A percentile compares a stretch with the other conserved stretches of the same genome.
Conservation (phyloP, 2,329 filamentous ascomycete genomes). For the Arthrobotrys conoides region DNA sequence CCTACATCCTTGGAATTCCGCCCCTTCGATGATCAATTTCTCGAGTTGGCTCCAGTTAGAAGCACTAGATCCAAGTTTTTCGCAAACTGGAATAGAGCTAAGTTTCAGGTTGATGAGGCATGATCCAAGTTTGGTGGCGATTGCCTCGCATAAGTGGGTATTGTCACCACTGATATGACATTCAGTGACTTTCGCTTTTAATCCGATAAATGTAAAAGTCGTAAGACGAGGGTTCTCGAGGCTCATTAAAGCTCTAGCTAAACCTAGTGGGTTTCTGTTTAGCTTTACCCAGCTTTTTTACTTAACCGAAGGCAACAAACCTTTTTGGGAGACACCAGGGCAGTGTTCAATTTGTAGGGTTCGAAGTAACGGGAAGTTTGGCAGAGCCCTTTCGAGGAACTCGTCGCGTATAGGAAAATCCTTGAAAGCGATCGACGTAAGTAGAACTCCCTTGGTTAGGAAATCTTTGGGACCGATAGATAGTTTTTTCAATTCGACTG, state of each 20-base stretch:
- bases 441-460: neutral
- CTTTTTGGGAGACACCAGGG: slow-evolving; percentile 33
- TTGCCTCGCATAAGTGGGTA: slow-evolving; percentile 32
- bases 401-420: slow-evolving; percentile 34
- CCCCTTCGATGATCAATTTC: slow-evolving; percentile 10
- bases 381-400: slow-evolving; percentile 15
- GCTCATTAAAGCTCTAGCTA: slow-evolving; percentile 19
- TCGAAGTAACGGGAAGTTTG: slow-evolving; percentile 17
- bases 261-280: slow-evolving; percentile 6
- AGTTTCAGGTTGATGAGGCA: slow-evolving; percentile 26
- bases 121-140: slow-evolving; percentile 31
- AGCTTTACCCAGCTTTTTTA: neutral
- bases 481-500: slow-evolving; percentile 16
- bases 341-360: slow-evolving; percentile 38
- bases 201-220: slow-evolving; percentile 17
- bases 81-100: slow-evolving; percentile 24
- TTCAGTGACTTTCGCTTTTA: neutral
- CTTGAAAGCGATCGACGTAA: slow-evolving; percentile 38
- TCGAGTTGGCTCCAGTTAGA: slow-evolving; percentile 32
- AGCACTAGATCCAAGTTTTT: slow-evolving; percentile 23
- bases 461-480: slow-evolving; percentile 9
- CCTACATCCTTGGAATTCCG: slow-evolving; percentile 27
- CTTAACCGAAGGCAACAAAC: neutral
- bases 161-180: neutral
- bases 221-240: slow-evolving; percentile 12